A percentile compares a stretch with the other conserved stretches of the same genome.
Evolutionary conservation across 1,284 basidiomycete species (phyloP).

Genomic region (Austroboletus olivaceoglutinosus): DNA sequence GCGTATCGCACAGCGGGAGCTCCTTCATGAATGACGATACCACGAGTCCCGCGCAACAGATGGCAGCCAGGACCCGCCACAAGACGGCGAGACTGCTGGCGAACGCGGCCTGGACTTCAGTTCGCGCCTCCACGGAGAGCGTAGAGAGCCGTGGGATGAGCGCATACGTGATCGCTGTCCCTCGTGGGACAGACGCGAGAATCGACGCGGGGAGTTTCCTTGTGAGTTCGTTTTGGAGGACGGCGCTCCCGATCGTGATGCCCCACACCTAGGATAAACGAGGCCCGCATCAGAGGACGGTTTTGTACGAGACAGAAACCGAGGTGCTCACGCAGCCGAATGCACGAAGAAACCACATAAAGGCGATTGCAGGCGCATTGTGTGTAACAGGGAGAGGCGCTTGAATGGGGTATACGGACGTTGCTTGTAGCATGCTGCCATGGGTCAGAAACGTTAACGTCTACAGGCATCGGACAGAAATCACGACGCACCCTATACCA

Average conservation of each 20-base stretch:
- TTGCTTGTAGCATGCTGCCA: not conserved
- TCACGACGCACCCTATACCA: conserved; percentile 8
- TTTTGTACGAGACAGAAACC: not conserved
- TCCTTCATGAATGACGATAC: conserved; percentile 7
- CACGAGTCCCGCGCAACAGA: conserved; percentile 2
- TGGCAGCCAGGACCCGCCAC: conserved; percentile 4
- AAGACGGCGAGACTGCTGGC: conserved; percentile 7
- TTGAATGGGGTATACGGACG: conserved; percentile 27
- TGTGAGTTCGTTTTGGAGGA: conserved; percentile 34
- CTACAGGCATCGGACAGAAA: not conserved
- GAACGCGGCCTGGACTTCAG: conserved; percentile 9
- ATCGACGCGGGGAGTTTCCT: conserved; percentile 24
- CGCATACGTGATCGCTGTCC: conserved; percentile 7
- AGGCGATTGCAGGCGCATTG: conserved; percentile 34
- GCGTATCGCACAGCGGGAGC: not conserved
- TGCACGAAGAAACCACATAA: conserved; percentile 33
- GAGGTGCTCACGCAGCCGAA: conserved; percentile 18
- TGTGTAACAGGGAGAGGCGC: conserved; percentile 34
- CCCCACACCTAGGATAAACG: conserved; percentile 32
- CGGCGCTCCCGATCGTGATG: conserved; percentile 29
- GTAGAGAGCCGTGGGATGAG: conserved; percentile 8
- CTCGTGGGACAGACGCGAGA: conserved; percentile 3
- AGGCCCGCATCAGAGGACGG: not conserved
- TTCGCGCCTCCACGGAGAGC: not conserved
- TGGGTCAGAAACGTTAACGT: not conserved